phyloP scores from a whole-genome alignment of 768 basidiomycete species.

The Sutorius australiensis region DNA sequence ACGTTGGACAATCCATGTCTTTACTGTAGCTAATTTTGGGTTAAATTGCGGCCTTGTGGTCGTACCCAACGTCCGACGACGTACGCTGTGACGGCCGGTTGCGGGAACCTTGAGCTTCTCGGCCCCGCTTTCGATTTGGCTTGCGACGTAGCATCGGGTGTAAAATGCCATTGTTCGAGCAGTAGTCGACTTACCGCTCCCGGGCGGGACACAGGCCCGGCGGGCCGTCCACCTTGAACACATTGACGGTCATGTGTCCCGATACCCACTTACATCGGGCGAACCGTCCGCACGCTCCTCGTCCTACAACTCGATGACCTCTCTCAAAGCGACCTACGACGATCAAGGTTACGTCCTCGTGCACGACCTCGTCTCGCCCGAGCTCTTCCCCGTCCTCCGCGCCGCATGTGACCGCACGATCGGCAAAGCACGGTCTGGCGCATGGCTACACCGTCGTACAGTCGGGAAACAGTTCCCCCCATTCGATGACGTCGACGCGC shows the following conservation, averaged over 20 bases:
- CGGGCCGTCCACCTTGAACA: background rate
- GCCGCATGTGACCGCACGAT: constrained; percentile 51
- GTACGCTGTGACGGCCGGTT: no score
- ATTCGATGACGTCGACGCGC: constrained; percentile 44
- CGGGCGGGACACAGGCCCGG: background rate
- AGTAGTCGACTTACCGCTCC: background rate
- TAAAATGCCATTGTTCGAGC: no score
- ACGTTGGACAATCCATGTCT: no score
- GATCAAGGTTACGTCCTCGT: constrained; percentile 64
- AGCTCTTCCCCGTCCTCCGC: constrained; percentile 38
- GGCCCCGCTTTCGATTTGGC: no score
- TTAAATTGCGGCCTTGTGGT: no score
- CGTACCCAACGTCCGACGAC: no score
- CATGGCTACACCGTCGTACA: constrained; percentile 63
- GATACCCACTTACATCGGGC: background rate
- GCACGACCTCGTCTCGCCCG: constrained; percentile 46
- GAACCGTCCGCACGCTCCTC: background rate
- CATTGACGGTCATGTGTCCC: background rate
- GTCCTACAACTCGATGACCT: background rate
- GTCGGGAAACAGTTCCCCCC: constrained; percentile 82
- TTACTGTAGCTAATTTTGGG: no score
- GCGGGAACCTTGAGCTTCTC: no score
- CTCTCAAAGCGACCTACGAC: constrained; percentile 51
- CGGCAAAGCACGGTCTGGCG: constrained; percentile 51
- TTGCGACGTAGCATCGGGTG: no score